phyloP scores from a whole-genome alignment of 371 early-diverging fungal species.

The Mucor plumbeus region DNA sequence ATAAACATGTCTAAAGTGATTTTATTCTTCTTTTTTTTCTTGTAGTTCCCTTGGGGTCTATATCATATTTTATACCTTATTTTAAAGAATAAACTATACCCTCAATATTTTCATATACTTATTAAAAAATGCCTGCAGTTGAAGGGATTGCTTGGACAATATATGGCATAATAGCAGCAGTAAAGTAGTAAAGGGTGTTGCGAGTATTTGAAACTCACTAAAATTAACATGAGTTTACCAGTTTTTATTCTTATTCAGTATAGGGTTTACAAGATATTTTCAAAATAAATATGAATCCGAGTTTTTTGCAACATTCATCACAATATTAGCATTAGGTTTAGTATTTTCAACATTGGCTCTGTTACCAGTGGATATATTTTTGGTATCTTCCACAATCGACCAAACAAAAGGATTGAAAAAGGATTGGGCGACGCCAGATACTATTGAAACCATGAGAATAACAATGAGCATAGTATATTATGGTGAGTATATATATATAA shows the following conservation, averaged over 20 bases:
- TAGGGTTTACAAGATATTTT: constrained; percentile 61
- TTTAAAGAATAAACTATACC: background rate
- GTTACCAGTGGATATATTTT: constrained; percentile 70
- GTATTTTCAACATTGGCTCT: constrained; percentile 62
- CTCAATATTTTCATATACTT: background rate
- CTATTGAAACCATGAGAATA: constrained; percentile 49
- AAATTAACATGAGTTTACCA: constrained; percentile 12
- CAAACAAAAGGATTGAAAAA: constrained; percentile 60
- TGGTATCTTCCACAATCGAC: constrained; percentile 70
- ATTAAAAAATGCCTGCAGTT: constrained; percentile 21
- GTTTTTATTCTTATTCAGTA: constrained; percentile 55
- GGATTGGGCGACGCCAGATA: constrained; percentile 67
- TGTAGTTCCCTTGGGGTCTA: background rate
- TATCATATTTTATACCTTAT: no score
- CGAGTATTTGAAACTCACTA: background rate
- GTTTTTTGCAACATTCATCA: constrained; percentile 57
- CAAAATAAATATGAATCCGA: constrained; percentile 63
- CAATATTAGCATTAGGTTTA: constrained; percentile 57
- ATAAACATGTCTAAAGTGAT: background rate
- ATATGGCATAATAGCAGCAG: constrained; percentile 37
- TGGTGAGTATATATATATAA: constrained; percentile 29
- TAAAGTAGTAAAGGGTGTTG: constrained; percentile 2
- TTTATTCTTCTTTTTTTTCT: background rate
- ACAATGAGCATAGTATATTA: constrained; percentile 60
- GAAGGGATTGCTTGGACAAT: constrained; percentile 44